Percentiles rank a stretch among this genome's conserved stretches.
Evolutionary conservation across 2,329 filamentous ascomycete genomes (phyloP).

Genomic region (Xylariomycetidae sp.): DNA sequence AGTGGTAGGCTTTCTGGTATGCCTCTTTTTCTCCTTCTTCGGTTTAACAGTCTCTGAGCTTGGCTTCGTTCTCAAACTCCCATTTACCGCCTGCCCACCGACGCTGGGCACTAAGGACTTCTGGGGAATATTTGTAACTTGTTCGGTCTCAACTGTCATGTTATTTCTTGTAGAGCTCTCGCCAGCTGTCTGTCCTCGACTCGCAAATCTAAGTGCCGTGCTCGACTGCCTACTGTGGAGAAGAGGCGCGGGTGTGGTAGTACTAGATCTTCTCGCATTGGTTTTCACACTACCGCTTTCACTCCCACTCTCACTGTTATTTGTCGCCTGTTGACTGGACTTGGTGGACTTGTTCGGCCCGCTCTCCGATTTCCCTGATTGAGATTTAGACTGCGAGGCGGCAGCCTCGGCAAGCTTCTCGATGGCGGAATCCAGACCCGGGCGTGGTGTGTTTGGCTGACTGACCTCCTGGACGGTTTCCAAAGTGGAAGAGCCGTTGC

Average conservation of each 20-base stretch:
- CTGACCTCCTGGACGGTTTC: constrained; percentile 93
- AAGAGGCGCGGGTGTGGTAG: constrained; percentile 41
- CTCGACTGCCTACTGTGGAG: constrained; percentile 63
- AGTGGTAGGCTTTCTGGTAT: constrained; percentile 66
- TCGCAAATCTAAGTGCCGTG: constrained; percentile 58
- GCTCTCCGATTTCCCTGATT: constrained; percentile 31
- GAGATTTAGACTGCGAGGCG: constrained; percentile 35
- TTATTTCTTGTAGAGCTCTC: constrained; percentile 72
- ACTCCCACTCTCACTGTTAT: constrained; percentile 58
- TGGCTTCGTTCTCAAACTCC: constrained; percentile 77
- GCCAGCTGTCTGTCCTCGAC: constrained; percentile 60
- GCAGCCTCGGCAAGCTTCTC: constrained; percentile 50
- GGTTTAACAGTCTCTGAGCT: constrained; percentile 96
- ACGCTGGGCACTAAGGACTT: constrained; percentile 64
- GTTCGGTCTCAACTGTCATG: constrained; percentile 98
- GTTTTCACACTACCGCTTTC: constrained; percentile 55
- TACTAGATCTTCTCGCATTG: constrained; percentile 37
- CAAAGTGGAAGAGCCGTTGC: constrained; percentile 57
- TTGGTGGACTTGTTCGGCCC: constrained; percentile 38
- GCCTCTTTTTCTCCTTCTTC: constrained; percentile 86
- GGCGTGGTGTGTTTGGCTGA: constrained; percentile 64
- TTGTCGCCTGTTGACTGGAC: constrained; percentile 40
- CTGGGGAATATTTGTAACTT: constrained; percentile 85
- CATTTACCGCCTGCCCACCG: constrained; percentile 59
- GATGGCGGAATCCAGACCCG: constrained; percentile 38